phyloP scores from a whole-genome alignment of 2,329 filamentous ascomycete genomes.

The Botryotinia convoluta region DNA sequence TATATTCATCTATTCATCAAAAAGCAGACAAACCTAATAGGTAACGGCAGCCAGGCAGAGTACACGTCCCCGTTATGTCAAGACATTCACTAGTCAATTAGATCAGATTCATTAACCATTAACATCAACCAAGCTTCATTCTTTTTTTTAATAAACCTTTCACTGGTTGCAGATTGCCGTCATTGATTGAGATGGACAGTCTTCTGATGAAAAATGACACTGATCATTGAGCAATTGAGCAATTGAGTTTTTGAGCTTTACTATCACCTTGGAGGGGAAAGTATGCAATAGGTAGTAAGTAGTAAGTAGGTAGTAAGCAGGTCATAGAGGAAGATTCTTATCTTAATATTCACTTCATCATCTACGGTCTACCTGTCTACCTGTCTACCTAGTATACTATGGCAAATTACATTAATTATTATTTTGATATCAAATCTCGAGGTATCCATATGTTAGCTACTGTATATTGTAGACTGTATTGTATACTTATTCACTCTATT shows the following conservation, averaged over 20 bases:
- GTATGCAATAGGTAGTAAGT: neutral
- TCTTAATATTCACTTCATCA: neutral
- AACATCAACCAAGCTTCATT: neutral
- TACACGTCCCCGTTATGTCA: constrained; percentile 1
- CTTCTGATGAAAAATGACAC: neutral
- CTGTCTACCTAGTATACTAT: neutral
- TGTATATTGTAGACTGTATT: neutral
- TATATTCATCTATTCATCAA: neutral
- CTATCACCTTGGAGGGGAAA: neutral
- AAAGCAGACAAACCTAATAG: neutral
- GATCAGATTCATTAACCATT: neutral
- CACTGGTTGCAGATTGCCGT: neutral
- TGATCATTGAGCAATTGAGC: neutral
- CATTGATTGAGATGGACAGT: neutral
- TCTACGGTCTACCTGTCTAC: neutral
- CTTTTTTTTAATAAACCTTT: neutral
- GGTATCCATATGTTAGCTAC: neutral
- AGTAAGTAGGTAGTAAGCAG: neutral
- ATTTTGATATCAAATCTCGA: neutral
- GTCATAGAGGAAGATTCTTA: neutral
- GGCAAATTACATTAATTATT: neutral
- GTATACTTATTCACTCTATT: neutral
- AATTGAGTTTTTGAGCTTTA: neutral
- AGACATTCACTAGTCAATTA: neutral
- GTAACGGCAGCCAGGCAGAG: neutral